These are phyloP conservation scores for Grammothele lineata DNA, from an alignment of 768 basidiomycete species.

Conservation along the genomic window DNA sequence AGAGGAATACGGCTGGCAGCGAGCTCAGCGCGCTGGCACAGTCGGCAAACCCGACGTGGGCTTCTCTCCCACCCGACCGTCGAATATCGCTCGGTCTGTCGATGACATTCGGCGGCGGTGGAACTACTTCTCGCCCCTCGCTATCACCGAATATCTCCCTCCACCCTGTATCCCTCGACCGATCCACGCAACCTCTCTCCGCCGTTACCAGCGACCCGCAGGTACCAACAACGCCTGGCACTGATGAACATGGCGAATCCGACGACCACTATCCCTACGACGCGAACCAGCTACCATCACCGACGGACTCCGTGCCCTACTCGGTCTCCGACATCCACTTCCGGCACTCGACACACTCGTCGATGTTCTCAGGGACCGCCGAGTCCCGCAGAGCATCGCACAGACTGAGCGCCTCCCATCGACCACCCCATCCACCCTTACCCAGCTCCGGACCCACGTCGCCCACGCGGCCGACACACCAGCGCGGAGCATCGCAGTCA, in stretches of 20 bases:
- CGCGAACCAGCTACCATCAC: slow-evolving; percentile 24
- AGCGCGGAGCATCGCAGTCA: slow-evolving; percentile 6
- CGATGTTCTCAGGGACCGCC: slow-evolving; percentile 11
- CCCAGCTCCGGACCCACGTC: slow-evolving; percentile 9
- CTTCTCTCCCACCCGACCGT: slow-evolving; percentile 16
- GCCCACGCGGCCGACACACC: slow-evolving; percentile 10
- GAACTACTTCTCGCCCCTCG: slow-evolving; percentile 22
- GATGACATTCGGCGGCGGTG: slow-evolving; percentile 22
- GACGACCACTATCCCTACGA: slow-evolving; percentile 16
- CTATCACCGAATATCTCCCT: slow-evolving; percentile 21
- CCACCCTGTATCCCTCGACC: slow-evolving; percentile 21
- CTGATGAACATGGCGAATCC: slow-evolving; percentile 10
- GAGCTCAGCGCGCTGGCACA: slow-evolving; percentile 1
- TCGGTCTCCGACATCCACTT: slow-evolving; percentile 35
- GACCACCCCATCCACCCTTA: slow-evolving; percentile 22
- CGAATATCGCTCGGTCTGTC: slow-evolving; percentile 25
- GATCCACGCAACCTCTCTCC: slow-evolving; percentile 7
- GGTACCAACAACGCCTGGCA: neutral
- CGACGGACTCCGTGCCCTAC: slow-evolving; percentile 31
- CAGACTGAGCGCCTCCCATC: slow-evolving; percentile 19
- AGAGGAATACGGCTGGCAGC: slow-evolving; percentile 11
- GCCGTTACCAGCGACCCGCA: neutral
- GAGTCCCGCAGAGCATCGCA: slow-evolving; percentile 23
- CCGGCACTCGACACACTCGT: slow-evolving; percentile 29
- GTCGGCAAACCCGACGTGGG: slow-evolving; percentile 4